Base-by-base conservation (phyloP, 2,329 filamentous ascomycete species). In the Acrodontium crateriforme region DNA sequence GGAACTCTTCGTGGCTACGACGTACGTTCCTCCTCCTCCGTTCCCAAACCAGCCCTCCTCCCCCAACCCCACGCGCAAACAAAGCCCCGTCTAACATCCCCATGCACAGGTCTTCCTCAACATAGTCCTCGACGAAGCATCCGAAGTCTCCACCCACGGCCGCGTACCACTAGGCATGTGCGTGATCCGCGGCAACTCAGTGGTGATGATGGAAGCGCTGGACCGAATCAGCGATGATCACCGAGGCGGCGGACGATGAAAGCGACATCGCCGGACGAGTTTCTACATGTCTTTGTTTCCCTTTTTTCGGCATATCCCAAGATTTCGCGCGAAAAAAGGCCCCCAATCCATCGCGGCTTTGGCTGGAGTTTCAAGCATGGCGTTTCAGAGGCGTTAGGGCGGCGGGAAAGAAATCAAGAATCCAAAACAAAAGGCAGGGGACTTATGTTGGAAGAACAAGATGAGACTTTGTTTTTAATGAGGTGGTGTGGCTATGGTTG, bases 151-250 rank as follows among this genome's bases (percentile, higher is more conserved):
- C 12, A 81, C 81, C 37, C 84, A 84, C 35, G 84, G 92, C 62
- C 94, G 93, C 61, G 74, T 80, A 41, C 71, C 75, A 46, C 68
- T 95, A 35, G 89, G 89, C 29, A 50, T 48, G 45, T 48, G 46
- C 32, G 80, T 94, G 40, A 94, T 98, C 49, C 81, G 91, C 45
- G 89, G 89, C 40, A 98, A 98, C 61, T 93, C 87, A 2, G 85
- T 98, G 15, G 85, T 98, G 31, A 94, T 98, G 87, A 71, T 98
- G 31, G 91, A 98, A 46, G 54, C 54, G 24, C 44, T 58, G 24
- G 54, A 58, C 37, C 42, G 54, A 24, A 58, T 58, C 30, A 50
- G 41, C 19, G 46, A 40, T 19, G 45, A 46, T 26, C 38, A 46
- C 17, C 34, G 47, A 17, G 36, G 45, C 11, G 34, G 38, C 19